A percentile compares a stretch with the other conserved stretches of the same genome.
phyloP scores from a whole-genome alignment of 73 alveolate genomes.

The Blepharisma japonicum region DNA sequence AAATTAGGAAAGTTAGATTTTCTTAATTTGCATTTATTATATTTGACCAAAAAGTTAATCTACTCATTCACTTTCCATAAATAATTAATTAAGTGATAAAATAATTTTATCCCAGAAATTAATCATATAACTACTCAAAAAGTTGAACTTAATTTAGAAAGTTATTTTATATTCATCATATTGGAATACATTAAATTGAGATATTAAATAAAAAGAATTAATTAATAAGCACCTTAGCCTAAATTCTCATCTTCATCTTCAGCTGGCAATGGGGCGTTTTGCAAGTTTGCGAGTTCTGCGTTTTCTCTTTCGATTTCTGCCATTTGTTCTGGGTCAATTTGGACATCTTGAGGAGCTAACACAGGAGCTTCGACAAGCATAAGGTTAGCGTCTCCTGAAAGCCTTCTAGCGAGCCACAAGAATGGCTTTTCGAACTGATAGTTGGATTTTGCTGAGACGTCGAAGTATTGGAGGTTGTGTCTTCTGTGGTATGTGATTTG shows the following conservation, averaged over 20 bases:
- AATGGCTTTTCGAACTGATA: constrained; percentile 99
- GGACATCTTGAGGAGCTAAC: constrained; percentile 72
- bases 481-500: constrained; percentile 98
- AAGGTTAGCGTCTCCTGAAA: constrained; percentile 80
- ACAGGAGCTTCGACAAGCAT: constrained; percentile 79
- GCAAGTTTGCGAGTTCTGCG: constrained; percentile 62
- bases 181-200: too few relatives aligned
- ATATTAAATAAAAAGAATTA: too few relatives aligned
- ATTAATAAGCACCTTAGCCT: too few relatives aligned
- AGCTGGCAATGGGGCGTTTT: constrained; percentile 68
- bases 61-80: too few relatives aligned
- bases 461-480: constrained; percentile 97
- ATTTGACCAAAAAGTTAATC: too few relatives aligned
- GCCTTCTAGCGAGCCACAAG: constrained; percentile 97
- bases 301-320: constrained; percentile 59
- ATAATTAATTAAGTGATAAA: too few relatives aligned
- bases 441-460: constrained; percentile 98
- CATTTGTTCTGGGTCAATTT: constrained; percentile 73
- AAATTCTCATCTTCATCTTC: constrained; percentile 77
- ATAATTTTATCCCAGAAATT: too few relatives aligned
- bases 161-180: too few relatives aligned
- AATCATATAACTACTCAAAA: too few relatives aligned
- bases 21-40: too few relatives aligned
- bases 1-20: too few relatives aligned
- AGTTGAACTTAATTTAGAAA: too few relatives aligned